phyloP scores from a whole-genome alignment of 345 rosid genomes.

The Eucalyptus viminalis region DNA sequence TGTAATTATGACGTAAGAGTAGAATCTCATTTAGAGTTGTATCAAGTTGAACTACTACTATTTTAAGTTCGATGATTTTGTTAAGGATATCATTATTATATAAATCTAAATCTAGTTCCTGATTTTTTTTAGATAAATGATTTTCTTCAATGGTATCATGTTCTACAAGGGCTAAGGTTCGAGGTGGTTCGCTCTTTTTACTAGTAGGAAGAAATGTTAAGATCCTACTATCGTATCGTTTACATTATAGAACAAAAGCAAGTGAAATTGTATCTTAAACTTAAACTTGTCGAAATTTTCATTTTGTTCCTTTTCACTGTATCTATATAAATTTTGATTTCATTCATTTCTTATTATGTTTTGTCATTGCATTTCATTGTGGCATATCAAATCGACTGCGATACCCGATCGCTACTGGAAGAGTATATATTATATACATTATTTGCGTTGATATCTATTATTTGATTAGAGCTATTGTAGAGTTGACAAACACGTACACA shows the following conservation, averaged over 20 bases:
- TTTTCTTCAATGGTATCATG: not conserved
- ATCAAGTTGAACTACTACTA: not conserved
- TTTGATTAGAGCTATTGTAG: not conserved
- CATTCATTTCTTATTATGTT: not conserved
- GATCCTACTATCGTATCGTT: not conserved
- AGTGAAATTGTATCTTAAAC: not conserved
- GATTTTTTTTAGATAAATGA: too few relatives aligned
- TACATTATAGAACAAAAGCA: not conserved
- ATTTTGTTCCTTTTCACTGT: not conserved
- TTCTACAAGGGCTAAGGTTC: not conserved
- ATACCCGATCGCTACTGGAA: fast-evolving
- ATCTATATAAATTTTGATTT: not conserved
- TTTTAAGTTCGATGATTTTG: not conserved
- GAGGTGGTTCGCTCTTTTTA: not conserved
- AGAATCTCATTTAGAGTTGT: not conserved
- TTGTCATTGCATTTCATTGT: not conserved
- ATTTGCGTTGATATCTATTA: not conserved
- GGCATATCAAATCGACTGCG: too few relatives aligned
- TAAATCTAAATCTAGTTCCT: not conserved
- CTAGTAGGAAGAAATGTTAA: not conserved
- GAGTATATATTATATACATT: not conserved
- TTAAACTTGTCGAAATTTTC: not conserved
- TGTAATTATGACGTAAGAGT: not conserved
- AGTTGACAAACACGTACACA: not conserved
- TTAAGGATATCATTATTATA: not conserved